Evolutionary conservation across 352 stramenopile genomes (phyloP).

Genomic region (Globisporangium middletonii): DNA sequence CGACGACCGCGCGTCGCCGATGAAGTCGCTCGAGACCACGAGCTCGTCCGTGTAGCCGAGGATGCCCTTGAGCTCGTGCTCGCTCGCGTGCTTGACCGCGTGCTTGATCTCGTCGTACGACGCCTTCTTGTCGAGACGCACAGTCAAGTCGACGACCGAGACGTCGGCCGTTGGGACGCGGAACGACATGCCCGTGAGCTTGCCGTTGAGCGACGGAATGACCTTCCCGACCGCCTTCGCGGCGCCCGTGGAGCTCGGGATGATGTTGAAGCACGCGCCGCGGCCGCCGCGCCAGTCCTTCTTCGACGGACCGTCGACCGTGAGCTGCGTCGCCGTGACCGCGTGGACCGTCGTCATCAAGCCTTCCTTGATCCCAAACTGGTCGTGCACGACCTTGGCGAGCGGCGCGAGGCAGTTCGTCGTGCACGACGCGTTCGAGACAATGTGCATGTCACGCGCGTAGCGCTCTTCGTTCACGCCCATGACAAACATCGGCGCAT

Average conservation of each 20-base stretch:
- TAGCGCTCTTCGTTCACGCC: slow-evolving; percentile 97
- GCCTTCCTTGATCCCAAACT: slow-evolving; percentile 97
- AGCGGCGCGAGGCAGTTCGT: slow-evolving; percentile 98
- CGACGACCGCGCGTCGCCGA: slow-evolving; percentile 93
- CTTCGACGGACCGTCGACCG: slow-evolving; percentile 96
- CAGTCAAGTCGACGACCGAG: slow-evolving; percentile 88
- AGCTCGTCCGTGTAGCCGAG: slow-evolving; percentile 97
- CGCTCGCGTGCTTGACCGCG: slow-evolving; percentile 91
- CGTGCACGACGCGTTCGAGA: slow-evolving; percentile 98
- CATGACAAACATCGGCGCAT: slow-evolving; percentile 98
- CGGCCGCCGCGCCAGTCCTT: slow-evolving; percentile 98
- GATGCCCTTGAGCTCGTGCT: slow-evolving; percentile 95
- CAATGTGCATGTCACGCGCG: slow-evolving; percentile 91
- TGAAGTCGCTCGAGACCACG: slow-evolving; percentile 97
- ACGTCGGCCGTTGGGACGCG: slow-evolving; percentile 88
- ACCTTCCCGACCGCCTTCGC: slow-evolving; percentile 99
- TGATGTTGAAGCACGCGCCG: slow-evolving; percentile 98
- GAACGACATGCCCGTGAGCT: slow-evolving; percentile 92
- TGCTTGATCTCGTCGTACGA: slow-evolving; percentile 98
- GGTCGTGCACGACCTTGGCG: slow-evolving; percentile 98
- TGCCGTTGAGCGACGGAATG: slow-evolving; percentile 92
- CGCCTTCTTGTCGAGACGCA: slow-evolving; percentile 79
- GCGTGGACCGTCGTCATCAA: slow-evolving; percentile 99
- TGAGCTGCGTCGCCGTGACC: slow-evolving; percentile 97
- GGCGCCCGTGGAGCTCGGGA: slow-evolving; percentile 96